These are phyloP conservation scores for Fusarium avenaceum DNA, from an alignment of 2,329 filamentous ascomycete genomes.

Conservation along the genomic window DNA sequence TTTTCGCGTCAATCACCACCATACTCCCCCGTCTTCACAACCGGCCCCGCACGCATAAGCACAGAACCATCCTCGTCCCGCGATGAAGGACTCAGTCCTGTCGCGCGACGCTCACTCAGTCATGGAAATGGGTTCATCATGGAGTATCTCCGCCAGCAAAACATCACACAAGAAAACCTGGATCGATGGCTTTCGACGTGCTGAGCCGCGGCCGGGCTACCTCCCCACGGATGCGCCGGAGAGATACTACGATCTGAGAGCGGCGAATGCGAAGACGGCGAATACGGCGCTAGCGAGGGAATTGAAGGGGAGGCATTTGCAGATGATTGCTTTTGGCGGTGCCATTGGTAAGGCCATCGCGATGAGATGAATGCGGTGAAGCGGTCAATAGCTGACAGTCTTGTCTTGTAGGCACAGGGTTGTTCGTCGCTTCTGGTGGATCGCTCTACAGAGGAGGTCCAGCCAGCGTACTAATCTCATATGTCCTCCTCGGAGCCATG, in stretches of 20 bases:
- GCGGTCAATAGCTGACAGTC: not conserved
- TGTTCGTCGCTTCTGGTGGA: slow-evolving; percentile 86
- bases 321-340: slow-evolving; percentile 98
- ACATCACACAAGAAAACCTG: not conserved
- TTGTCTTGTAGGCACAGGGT: slow-evolving; percentile 72
- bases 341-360: slow-evolving; percentile 74
- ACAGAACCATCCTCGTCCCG: not conserved
- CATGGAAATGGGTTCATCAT: slow-evolving; percentile 28
- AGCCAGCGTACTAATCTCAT: slow-evolving; percentile 81
- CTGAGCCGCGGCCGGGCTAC: slow-evolving; percentile 39
- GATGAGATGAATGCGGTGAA: not conserved
- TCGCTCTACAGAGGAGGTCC: slow-evolving; percentile 82
- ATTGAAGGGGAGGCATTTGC: slow-evolving; percentile 86
- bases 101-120: slow-evolving; percentile 36
- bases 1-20: not conserved
- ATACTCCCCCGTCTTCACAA: not conserved
- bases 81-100: slow-evolving; percentile 33
- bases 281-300: slow-evolving; percentile 80
- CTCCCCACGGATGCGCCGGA: slow-evolving; percentile 41
- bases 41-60: not conserved
- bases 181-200: slow-evolving; percentile 43
- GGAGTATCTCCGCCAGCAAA: slow-evolving; percentile 25
- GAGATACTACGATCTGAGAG: slow-evolving; percentile 67
- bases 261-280: slow-evolving; percentile 79
- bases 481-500: slow-evolving; percentile 84